Evolutionary conservation across 768 basidiomycete genomes (phyloP), one percentile per base, ranked within the genome.

Genomic region (Leccinum longicurvipes): DNA sequence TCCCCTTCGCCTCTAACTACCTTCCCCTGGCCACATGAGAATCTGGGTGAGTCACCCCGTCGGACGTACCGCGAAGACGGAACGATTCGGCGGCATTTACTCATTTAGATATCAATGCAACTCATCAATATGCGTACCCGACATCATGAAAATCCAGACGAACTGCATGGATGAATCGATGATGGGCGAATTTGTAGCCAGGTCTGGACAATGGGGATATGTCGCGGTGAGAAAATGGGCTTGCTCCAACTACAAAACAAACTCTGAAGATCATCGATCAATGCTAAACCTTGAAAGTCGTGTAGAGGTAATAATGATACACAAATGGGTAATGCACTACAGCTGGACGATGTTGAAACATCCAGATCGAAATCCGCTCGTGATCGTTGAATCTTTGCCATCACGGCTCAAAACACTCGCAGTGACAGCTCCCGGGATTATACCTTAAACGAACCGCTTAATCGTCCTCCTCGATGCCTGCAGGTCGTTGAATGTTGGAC

Each of bases 401-500:
- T 32, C 54, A 44, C 49, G n/a, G n/a, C n/a, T n/a, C n/a, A n/a
- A n/a, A n/a, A n/a, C n/a, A n/a, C n/a, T 19, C n/a, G 6, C 3
- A 27, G 25, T 27, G 53, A 57, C 9, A 28, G 47, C 49, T 9
- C 28, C 53, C 4, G 46, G 54, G 47, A 47, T 55, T 44, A 56
- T 46, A 10, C 46, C 21, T 29, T 14, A 25, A 17, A 52, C 39
- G 42, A 39, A 19, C 42, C 3, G 25, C 53, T 58, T 65, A 73
- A 48, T 70, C 75, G 55, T 83, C 82, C 63, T 85, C 82, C 60
- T 82, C 74, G 54, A 87, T 74, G 24, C 89, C 89, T 36, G 77
- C 80, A 45, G 89, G 89, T 68, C 83, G 80, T 61, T 64, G 67
- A 27, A 83, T 66, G 47, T 63, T 72, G 17, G 73, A 63, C 47